phyloP scores from a whole-genome alignment of 352 stramenopile genomes.

The Thalassiosira sp. region DNA sequence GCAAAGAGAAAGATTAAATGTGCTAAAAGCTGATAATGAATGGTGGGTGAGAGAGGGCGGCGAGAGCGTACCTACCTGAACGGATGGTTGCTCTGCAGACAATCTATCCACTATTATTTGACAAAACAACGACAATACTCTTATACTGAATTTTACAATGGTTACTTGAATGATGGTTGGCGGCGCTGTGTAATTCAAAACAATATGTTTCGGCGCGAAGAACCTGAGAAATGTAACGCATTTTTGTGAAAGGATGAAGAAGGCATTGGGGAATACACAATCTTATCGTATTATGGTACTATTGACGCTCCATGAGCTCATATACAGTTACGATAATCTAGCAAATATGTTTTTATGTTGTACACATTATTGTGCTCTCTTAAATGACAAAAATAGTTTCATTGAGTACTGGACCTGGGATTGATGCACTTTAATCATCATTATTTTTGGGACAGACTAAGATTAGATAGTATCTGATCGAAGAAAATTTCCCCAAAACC shows the following conservation, averaged over 20 bases:
- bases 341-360: too few relatives aligned
- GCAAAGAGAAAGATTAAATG: conserved; percentile 46
- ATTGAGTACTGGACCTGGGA: too few relatives aligned
- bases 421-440: too few relatives aligned
- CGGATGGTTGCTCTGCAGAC: background rate
- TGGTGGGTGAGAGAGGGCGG: background rate
- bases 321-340: too few relatives aligned
- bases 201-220: background rate
- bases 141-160: background rate
- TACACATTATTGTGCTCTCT: too few relatives aligned
- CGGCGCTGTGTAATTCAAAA: background rate
- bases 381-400: too few relatives aligned
- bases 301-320: too few relatives aligned
- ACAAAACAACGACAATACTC: background rate
- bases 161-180: conserved; percentile 23
- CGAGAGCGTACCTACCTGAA: background rate
- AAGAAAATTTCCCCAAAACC: too few relatives aligned
- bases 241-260: background rate
- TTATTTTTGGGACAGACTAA: too few relatives aligned
- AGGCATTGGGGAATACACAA: too few relatives aligned
- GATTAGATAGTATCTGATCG: too few relatives aligned
- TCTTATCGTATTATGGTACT: too few relatives aligned
- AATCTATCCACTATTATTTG: background rate
- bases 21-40: conserved; percentile 37
- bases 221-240: conserved; percentile 1